These are phyloP conservation scores for Aureobasidium uvarum DNA, from an alignment of 2,329 filamentous ascomycete species.

Conservation along the genomic window DNA sequence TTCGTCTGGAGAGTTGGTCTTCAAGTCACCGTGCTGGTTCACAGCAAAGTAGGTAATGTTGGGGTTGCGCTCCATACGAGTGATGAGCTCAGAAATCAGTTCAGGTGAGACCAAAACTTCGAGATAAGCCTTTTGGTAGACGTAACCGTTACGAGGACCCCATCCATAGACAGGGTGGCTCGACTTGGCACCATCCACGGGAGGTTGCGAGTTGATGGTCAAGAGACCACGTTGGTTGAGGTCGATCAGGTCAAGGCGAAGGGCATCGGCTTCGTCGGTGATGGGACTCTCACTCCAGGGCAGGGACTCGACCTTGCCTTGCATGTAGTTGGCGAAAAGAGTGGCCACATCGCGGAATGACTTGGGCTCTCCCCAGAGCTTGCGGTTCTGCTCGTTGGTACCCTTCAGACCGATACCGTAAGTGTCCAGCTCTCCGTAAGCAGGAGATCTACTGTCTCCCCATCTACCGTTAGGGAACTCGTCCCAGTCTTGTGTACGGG, in stretches of 20 bases:
- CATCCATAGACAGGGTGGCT: slow-evolving; percentile 85
- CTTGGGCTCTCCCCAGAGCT: slow-evolving; percentile 86
- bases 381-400: slow-evolving; percentile 92
- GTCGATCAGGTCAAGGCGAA: slow-evolving; percentile 72
- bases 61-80: slow-evolving; percentile 71
- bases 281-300: slow-evolving; percentile 95
- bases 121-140: slow-evolving; percentile 97
- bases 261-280: slow-evolving; percentile 73
- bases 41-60: slow-evolving; percentile 95
- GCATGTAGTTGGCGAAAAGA: slow-evolving; percentile 81
- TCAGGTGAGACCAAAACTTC: slow-evolving; percentile 84
- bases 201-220: slow-evolving; percentile 96
- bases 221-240: slow-evolving; percentile 85
- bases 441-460: slow-evolving; percentile 95
- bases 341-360: slow-evolving; percentile 76
- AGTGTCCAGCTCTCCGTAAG: slow-evolving; percentile 90
- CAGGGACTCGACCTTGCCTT: slow-evolving; percentile 74
- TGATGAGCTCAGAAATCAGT: slow-evolving; percentile 72
- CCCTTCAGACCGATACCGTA: slow-evolving; percentile 94
- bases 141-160: slow-evolving; percentile 92
- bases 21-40: slow-evolving; percentile 75
- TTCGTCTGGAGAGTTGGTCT: slow-evolving; percentile 79
- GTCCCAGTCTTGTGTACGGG: slow-evolving; percentile 97
- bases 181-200: slow-evolving; percentile 87
- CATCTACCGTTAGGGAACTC: slow-evolving; percentile 98